Evolutionary conservation across 2,329 filamentous ascomycete genomes (phyloP).

Genomic region (Plenodomus lindquistii): DNA sequence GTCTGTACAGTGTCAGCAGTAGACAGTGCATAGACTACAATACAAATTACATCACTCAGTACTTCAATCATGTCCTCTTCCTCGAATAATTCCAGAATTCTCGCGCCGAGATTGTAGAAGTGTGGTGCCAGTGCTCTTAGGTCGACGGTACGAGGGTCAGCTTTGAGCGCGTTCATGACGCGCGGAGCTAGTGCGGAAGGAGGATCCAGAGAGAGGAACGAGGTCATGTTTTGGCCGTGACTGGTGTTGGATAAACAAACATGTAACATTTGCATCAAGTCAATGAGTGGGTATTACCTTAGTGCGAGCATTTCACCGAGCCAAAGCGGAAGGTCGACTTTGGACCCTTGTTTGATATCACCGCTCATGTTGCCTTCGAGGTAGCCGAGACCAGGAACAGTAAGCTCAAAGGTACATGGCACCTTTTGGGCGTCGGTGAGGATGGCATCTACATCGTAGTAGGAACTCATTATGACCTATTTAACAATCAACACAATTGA

Average conservation of each 20-base stretch:
- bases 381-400: conserved; percentile 84
- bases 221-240: conserved; percentile 42
- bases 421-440: conserved; percentile 93
- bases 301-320: conserved; percentile 91
- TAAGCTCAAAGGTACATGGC: conserved; percentile 91
- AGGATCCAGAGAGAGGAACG: conserved; percentile 72
- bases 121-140: conserved; percentile 81
- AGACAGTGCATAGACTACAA: background rate
- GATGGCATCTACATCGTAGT: conserved; percentile 85
- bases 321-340: conserved; percentile 86
- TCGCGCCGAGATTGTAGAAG: conserved; percentile 83
- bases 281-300: conserved; percentile 46
- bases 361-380: conserved; percentile 79
- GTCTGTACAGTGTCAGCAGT: conserved; percentile 53
- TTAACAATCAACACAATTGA: conserved; percentile 15
- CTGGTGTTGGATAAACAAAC: conserved; percentile 17
- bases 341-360: conserved; percentile 77
- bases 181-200: conserved; percentile 75
- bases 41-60: conserved; percentile 46
- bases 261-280: background rate
- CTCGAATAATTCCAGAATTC: conserved; percentile 89
- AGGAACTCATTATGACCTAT: conserved; percentile 57
- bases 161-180: conserved; percentile 87
- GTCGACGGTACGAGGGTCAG: conserved; percentile 83
- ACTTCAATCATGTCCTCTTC: conserved; percentile 77